These are phyloP conservation scores for Colletotrichum sojae DNA, from an alignment of 2,329 filamentous ascomycete species.

Conservation along the genomic window DNA sequence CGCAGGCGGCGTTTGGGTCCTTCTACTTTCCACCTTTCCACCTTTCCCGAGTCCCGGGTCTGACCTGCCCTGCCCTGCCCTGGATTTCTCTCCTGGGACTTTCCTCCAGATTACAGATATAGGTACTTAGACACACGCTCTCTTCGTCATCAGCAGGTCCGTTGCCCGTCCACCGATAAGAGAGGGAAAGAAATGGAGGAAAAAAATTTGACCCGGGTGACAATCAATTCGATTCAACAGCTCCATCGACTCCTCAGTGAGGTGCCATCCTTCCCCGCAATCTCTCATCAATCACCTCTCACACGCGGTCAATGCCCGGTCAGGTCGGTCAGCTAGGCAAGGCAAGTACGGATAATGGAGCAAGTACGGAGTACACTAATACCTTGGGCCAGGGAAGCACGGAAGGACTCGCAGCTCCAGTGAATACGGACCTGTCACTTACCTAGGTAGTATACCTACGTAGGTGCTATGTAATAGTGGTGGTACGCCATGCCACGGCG, in stretches of 20 bases:
- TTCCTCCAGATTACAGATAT: too few relatives aligned
- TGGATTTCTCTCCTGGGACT: too few relatives aligned
- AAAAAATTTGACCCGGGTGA: neutral
- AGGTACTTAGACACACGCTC: too few relatives aligned
- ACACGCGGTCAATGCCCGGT: neutral
- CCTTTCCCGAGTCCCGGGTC: conserved; percentile 2
- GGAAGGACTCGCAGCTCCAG: too few relatives aligned
- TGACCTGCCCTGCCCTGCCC: neutral
- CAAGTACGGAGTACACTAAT: too few relatives aligned
- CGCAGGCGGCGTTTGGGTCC: neutral
- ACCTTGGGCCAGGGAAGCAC: too few relatives aligned
- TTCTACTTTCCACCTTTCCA: neutral
- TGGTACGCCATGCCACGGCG: conserved; percentile 3
- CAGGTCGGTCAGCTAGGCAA: conserved; percentile 10
- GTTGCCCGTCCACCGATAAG: neutral
- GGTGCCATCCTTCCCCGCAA: conserved; percentile 33
- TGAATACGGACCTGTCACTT: too few relatives aligned
- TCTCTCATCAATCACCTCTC: conserved; percentile 27
- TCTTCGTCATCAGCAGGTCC: neutral
- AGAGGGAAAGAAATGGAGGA: neutral
- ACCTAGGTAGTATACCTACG: too few relatives aligned
- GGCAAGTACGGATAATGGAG: neutral
- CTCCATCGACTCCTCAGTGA: conserved; percentile 15
- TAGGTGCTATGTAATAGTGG: neutral
- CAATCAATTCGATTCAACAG: conserved; percentile 27